A percentile compares a stretch with the other conserved stretches of the same genome.
Conservation (phyloP, 176 grass and related monocot species). For the Bothriochloa decipiens region DNA sequence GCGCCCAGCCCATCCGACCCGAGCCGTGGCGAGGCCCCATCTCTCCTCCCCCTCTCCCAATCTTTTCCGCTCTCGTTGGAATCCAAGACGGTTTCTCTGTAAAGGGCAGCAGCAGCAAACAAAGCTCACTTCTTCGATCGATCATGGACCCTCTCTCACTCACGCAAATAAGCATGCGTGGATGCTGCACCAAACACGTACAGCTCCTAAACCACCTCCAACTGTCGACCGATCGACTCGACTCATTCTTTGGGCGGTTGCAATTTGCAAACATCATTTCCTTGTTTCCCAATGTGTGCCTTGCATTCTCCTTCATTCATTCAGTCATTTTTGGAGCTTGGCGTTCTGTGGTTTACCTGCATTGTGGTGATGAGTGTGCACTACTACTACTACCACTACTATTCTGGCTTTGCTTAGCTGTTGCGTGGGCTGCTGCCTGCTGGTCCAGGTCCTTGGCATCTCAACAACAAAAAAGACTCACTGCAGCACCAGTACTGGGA, state of each 20-base stretch:
- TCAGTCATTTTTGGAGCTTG: not conserved
- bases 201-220: not conserved
- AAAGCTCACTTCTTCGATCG: no score
- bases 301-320: not conserved
- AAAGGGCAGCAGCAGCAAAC: no score
- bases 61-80: no score
- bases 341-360: not conserved
- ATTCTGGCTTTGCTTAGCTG: not conserved
- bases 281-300: not conserved
- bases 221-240: not conserved
- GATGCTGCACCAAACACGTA: no score
- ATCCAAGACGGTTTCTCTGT: no score
- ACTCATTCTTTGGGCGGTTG: not conserved
- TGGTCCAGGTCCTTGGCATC: not conserved
- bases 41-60: no score
- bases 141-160: no score
- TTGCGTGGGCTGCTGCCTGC: not conserved
- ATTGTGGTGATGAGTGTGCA: not conserved
- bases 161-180: no score
- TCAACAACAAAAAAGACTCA: not conserved
- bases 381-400: not conserved
- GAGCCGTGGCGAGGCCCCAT: no score
- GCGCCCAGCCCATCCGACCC: no score
- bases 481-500: not conserved
- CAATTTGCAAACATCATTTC: not conserved